These are phyloP conservation scores for Betula pendula DNA, from an alignment of 306 rosid species.

Conservation along the genomic window DNA sequence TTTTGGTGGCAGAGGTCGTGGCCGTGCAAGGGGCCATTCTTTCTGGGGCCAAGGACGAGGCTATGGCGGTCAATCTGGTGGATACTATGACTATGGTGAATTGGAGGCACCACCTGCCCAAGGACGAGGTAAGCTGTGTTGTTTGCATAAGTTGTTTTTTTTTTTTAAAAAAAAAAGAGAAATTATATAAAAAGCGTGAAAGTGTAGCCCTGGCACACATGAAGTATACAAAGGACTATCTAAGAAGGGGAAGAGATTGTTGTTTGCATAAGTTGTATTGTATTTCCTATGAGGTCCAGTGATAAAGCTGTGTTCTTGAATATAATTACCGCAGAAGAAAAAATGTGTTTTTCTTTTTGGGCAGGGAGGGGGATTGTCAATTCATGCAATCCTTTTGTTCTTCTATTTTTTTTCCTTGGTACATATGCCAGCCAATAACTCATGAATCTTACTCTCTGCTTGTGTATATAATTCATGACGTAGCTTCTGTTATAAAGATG, in stretches of 20 bases:
- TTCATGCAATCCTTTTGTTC: not conserved
- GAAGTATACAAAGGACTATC: too few species aligned
- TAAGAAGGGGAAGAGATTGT: too few species aligned
- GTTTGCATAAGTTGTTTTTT: not conserved
- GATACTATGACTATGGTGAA: conserved; percentile 68
- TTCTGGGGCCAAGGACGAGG: conserved; percentile 64
- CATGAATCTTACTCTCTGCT: not conserved
- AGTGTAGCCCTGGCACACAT: too few species aligned
- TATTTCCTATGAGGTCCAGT: not conserved
- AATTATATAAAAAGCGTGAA: too few species aligned
- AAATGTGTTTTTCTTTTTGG: not conserved
- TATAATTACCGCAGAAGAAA: not conserved
- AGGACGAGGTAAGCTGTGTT: conserved; percentile 59
- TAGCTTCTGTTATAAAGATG: not conserved
- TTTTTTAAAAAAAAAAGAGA: too few species aligned
- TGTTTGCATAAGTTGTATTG: not conserved
- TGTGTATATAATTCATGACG: not conserved
- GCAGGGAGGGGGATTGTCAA: not conserved
- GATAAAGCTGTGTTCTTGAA: conserved; percentile 2
- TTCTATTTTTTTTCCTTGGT: not conserved
- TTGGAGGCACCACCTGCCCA: conserved; percentile 59
- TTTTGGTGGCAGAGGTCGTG: conserved; percentile 75
- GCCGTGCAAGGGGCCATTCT: conserved; percentile 60
- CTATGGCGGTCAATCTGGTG: conserved; percentile 51
- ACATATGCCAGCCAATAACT: not conserved